These are phyloP conservation scores for Populus tomentosa DNA, from an alignment of 441 rosid species.

Conservation along the genomic window DNA sequence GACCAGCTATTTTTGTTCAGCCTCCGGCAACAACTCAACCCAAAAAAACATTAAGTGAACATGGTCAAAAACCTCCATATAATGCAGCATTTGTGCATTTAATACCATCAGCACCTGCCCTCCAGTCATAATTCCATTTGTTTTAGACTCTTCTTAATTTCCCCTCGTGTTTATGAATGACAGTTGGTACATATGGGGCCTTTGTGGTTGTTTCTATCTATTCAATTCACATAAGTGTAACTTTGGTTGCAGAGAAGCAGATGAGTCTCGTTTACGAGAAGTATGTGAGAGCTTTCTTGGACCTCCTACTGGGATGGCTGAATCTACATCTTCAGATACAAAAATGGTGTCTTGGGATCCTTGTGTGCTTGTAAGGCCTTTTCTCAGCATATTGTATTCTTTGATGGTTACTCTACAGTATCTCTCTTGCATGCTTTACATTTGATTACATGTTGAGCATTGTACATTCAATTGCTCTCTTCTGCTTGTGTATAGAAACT, in stretches of 20 bases:
- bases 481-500: too few species aligned
- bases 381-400: background rate
- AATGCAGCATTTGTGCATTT: too few species aligned
- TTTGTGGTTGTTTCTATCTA: background rate
- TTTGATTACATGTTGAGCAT: background rate
- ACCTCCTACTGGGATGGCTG: constrained; percentile 88
- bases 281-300: constrained; percentile 94
- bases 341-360: constrained; percentile 79
- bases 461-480: background rate
- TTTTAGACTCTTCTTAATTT: background rate
- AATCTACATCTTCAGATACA: constrained; percentile 44
- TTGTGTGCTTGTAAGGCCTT: constrained; percentile 56
- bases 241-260: constrained; percentile 71
- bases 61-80: too few species aligned
- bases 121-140: too few species aligned
- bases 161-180: background rate
- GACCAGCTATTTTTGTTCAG: too few species aligned
- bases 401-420: background rate
- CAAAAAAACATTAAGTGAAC: too few species aligned
- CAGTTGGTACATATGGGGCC: background rate
- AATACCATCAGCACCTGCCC: too few species aligned
- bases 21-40: too few species aligned
- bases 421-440: background rate
- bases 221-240: background rate
- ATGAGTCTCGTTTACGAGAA: constrained; percentile 89